Evolutionary conservation across 2,329 filamentous ascomycete genomes (phyloP).

Genomic region (Massarina eburnea): DNA sequence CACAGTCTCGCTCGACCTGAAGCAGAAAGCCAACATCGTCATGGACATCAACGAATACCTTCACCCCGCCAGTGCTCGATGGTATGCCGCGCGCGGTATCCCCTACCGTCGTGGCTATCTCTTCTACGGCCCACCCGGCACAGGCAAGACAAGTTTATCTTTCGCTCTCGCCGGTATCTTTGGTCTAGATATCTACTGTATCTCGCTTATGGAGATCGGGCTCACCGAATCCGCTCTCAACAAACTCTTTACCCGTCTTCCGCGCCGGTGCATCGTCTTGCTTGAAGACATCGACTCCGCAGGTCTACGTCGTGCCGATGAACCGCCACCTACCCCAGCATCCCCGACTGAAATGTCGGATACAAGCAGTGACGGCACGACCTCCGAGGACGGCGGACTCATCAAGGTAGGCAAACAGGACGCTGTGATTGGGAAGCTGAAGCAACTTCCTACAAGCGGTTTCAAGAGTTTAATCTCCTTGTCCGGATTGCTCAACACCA

Average conservation of each 20-base stretch:
- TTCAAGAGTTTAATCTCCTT: constrained; percentile 64
- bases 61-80: constrained; percentile 69
- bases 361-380: constrained; percentile 4
- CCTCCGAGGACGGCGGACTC: constrained; percentile 14
- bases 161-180: constrained; percentile 51
- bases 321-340: constrained; percentile 7
- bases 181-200: constrained; percentile 49
- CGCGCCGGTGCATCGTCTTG: constrained; percentile 49
- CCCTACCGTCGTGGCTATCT: constrained; percentile 84
- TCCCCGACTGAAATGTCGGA: constrained; percentile 2
- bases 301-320: constrained; percentile 44
- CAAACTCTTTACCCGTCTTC: constrained; percentile 47
- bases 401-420: constrained; percentile 11
- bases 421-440: not conserved
- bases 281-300: constrained; percentile 54
- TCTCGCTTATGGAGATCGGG: constrained; percentile 64
- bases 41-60: constrained; percentile 78
- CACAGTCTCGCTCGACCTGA: constrained; percentile 72
- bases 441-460: constrained; percentile 6
- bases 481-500: constrained; percentile 78
- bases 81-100: constrained; percentile 83
- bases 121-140: constrained; percentile 77
- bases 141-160: constrained; percentile 65
- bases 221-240: constrained; percentile 67
- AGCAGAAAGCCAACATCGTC: constrained; percentile 67